Evolutionary conservation across 2,329 filamentous ascomycete species (phyloP).

Genomic region (Penicillium sp.): DNA sequence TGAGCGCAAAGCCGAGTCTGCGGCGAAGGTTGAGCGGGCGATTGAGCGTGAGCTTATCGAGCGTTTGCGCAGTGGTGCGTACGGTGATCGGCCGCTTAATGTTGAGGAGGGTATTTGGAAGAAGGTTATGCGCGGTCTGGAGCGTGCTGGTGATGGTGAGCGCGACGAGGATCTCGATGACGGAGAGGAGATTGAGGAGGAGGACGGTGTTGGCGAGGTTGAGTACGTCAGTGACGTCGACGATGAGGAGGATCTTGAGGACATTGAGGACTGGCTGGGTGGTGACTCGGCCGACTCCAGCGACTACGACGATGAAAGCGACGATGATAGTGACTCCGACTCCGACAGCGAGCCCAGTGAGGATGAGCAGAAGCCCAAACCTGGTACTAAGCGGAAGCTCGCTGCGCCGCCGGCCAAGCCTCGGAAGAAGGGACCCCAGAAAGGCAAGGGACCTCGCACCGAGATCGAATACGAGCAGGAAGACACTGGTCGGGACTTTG

Average conservation of each 20-base stretch:
- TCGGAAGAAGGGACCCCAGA: conserved; percentile 53
- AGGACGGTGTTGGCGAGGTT: conserved; percentile 68
- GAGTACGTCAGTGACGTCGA: conserved; percentile 93
- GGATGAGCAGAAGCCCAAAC: conserved; percentile 41
- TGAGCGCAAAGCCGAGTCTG: conserved; percentile 70
- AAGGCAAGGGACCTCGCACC: conserved; percentile 54
- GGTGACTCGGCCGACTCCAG: conserved; percentile 56
- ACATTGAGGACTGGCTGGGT: conserved; percentile 94
- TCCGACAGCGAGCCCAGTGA: conserved; percentile 44
- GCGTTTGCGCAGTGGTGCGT: conserved; percentile 81
- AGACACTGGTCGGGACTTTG: conserved; percentile 50
- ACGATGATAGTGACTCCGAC: conserved; percentile 48
- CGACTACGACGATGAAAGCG: conserved; percentile 48
- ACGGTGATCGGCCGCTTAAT: conserved; percentile 90
- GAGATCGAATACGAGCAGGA: conserved; percentile 78
- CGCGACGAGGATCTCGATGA: conserved; percentile 85
- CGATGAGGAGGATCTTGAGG: conserved; percentile 72
- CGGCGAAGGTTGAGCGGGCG: conserved; percentile 88
- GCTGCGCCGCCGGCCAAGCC: conserved; percentile 49
- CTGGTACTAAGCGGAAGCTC: conserved; percentile 55
- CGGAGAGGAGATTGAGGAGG: conserved; percentile 72
- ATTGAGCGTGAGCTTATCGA: conserved; percentile 95
- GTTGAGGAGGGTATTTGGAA: conserved; percentile 95
- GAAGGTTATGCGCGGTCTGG: conserved; percentile 86
- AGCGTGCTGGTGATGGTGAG: conserved; percentile 75